phyloP scores from a whole-genome alignment of 2,329 filamentous ascomycete species.

The Xylariaceae sp. region DNA sequence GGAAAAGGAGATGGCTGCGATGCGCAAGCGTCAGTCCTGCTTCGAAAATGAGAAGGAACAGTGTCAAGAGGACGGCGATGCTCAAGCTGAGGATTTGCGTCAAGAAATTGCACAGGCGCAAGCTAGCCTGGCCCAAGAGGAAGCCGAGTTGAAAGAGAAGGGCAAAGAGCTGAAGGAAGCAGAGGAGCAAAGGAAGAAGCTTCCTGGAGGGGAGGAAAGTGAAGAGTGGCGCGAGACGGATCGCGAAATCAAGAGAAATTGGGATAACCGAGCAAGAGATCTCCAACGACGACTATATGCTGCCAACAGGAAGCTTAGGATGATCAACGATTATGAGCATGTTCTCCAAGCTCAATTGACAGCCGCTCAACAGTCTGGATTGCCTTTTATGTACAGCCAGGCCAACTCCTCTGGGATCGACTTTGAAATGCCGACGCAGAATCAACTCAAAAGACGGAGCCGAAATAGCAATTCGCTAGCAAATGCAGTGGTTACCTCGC shows the following conservation, averaged over 20 bases:
- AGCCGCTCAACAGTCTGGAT: slow-evolving; percentile 36
- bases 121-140: slow-evolving; percentile 59
- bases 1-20: slow-evolving; percentile 57
- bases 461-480: slow-evolving; percentile 44
- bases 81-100: slow-evolving; percentile 47
- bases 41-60: slow-evolving; percentile 51
- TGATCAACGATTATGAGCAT: slow-evolving; percentile 44
- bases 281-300: slow-evolving; percentile 46
- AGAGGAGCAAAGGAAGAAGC: slow-evolving; percentile 64
- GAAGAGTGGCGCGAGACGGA: slow-evolving; percentile 52
- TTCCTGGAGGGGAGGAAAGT: slow-evolving; percentile 58
- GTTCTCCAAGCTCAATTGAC: slow-evolving; percentile 44
- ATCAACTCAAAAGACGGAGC: slow-evolving; percentile 44
- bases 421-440: slow-evolving; percentile 38
- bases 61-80: slow-evolving; percentile 47
- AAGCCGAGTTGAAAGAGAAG: slow-evolving; percentile 69
- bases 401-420: slow-evolving; percentile 42
- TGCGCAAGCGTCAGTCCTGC: slow-evolving; percentile 50
- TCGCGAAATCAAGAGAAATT: slow-evolving; percentile 49
- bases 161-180: slow-evolving; percentile 68
- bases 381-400: slow-evolving; percentile 41
- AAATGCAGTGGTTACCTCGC: slow-evolving; percentile 36
- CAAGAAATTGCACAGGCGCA: slow-evolving; percentile 57
- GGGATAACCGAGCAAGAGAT: slow-evolving; percentile 49
- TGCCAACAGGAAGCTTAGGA: slow-evolving; percentile 43